Evolutionary conservation across 352 stramenopile genomes (phyloP), one percentile per base, ranked within the genome.

Genomic region (Phytopythium vexans): DNA sequence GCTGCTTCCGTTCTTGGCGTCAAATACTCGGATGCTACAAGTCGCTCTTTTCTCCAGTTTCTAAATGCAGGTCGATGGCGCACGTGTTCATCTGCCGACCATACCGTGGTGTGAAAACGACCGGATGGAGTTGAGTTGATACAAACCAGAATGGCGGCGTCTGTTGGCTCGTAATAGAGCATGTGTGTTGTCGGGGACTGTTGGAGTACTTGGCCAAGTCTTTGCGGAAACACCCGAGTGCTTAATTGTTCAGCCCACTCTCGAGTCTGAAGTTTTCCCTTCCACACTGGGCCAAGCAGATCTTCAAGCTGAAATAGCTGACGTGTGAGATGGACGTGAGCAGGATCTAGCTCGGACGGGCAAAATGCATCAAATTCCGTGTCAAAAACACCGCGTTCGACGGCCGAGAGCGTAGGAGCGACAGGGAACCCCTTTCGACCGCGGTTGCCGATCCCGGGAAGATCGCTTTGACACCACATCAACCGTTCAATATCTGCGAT

Each of bases 61-160:
- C 77, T 84, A 42, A 89, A 87, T 21, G 74, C 68, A 15, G 77
- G 75, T 7, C 78, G 74, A 34, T 89, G 77, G 31, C 80, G 82
- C 10, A 92, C 77, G n/a, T 75, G 60, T 41, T 89, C 76, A 4
- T 56, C 47, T 7, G 82, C 79, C 6, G 49, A 66, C 82, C 82
- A 92, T 2, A 56, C 59, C 4, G 63, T 61, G 2, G 70, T 70
- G 21, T 71, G 57, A 12, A 86, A 74, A 1, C 78, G 60, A 0
- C 80, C 82, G 12, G 76, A 66, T 8, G 80, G 70, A 2, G 76
- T 90, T 8, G 70, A 58, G 1, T 62, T 62, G 12, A 88, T 54
- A 1, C 39, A 72, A 10, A 74, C 76, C 16, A 92, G 14, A 11
- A 90, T 49, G 4, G 89, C 58, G 11, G 74, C 70, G 46, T 92